Conservation (phyloP, 2,329 filamentous ascomycete species). For the Monilinia aucupariae region DNA sequence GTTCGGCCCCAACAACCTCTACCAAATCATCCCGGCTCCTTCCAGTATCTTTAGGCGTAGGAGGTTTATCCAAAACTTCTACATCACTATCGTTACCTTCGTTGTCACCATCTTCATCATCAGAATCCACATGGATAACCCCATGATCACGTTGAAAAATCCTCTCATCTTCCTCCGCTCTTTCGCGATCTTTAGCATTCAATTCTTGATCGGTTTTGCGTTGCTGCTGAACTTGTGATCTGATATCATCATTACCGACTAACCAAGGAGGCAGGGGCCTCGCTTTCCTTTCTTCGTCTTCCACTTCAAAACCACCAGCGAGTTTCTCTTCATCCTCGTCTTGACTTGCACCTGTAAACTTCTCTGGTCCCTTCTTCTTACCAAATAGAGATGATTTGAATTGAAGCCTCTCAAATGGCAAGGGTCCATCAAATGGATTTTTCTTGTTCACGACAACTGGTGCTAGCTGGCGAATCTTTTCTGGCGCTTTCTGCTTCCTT, state of each 20-base stretch:
- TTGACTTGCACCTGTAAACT: slow-evolving; percentile 20
- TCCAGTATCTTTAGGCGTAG: slow-evolving; percentile 22
- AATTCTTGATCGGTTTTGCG: slow-evolving; percentile 52
- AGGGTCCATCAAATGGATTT: slow-evolving; percentile 67
- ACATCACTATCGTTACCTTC: slow-evolving; percentile 37
- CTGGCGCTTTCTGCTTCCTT: slow-evolving; percentile 51
- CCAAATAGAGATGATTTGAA: slow-evolving; percentile 57
- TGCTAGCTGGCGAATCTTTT: slow-evolving; percentile 36
- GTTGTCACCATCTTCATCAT: slow-evolving; percentile 40
- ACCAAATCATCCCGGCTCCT: slow-evolving; percentile 28
- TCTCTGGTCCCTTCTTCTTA: slow-evolving; percentile 36
- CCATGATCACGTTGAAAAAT: slow-evolving; percentile 44
- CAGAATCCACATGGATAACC: slow-evolving; percentile 58
- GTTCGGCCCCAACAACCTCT: slow-evolving; percentile 33
- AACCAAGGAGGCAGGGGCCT: slow-evolving; percentile 74
- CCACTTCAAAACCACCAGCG: slow-evolving; percentile 38
- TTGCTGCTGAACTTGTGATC: slow-evolving; percentile 56
- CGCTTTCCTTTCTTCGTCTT: slow-evolving; percentile 33
- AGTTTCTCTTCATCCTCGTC: slow-evolving; percentile 33
- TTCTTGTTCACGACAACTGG: slow-evolving; percentile 48
- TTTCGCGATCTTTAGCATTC: slow-evolving; percentile 57
- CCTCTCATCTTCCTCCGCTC: slow-evolving; percentile 51
- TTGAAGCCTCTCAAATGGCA: slow-evolving; percentile 86
- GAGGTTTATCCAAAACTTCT: slow-evolving; percentile 49
- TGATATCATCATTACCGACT: slow-evolving; percentile 56